phyloP scores from a whole-genome alignment of 1,284 basidiomycete species.

The Baeospora myosura region DNA sequence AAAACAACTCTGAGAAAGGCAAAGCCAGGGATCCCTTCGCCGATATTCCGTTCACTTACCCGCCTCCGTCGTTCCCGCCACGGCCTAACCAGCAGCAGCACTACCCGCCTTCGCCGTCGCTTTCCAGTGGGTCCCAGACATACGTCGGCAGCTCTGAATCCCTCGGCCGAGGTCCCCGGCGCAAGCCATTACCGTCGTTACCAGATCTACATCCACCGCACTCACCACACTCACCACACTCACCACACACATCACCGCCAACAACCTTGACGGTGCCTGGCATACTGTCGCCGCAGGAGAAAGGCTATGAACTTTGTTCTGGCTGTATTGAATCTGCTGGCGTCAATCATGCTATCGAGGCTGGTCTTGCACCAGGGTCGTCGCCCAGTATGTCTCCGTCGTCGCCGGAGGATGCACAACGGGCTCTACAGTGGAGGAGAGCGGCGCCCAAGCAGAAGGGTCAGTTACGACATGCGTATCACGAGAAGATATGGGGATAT shows the following conservation, averaged over 20 bases:
- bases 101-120: constrained; percentile 22
- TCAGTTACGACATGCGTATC: constrained; percentile 73
- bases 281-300: too few relatives aligned
- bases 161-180: constrained; percentile 18
- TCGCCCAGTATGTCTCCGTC: constrained; percentile 34
- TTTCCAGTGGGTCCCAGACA: constrained; percentile 34
- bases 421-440: constrained; percentile 48
- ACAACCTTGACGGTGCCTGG: too few relatives aligned
- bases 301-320: constrained; percentile 79
- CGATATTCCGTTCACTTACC: constrained; percentile 14
- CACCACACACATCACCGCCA: too few relatives aligned
- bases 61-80: constrained; percentile 15
- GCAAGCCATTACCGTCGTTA: constrained; percentile 33
- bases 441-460: constrained; percentile 63
- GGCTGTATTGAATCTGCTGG: constrained; percentile 73
- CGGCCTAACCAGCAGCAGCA: constrained; percentile 13
- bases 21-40: constrained; percentile 27
- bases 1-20: constrained; percentile 20
- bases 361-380: constrained; percentile 38
- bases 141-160: constrained; percentile 23
- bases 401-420: constrained; percentile 42
- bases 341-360: constrained; percentile 67
- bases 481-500: constrained; percentile 78
- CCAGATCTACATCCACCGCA: too few relatives aligned
- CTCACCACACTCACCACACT: too few relatives aligned